Base-by-base conservation (phyloP, 441 rosid genomes). In the Erodium moschatum region DNA sequence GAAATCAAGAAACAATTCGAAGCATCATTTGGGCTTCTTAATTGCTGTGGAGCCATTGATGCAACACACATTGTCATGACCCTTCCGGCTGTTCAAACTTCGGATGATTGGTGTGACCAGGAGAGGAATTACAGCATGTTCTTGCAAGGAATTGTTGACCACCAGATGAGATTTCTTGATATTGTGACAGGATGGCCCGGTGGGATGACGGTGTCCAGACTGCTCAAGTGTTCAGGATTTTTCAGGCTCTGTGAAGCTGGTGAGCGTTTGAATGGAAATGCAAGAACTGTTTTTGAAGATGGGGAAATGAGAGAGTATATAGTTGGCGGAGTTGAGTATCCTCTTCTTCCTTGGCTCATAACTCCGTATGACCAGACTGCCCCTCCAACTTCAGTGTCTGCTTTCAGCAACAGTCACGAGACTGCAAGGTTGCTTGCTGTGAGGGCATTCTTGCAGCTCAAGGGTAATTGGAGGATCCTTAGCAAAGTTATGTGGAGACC, bases 401-500 rank as follows among this genome's bases (percentile, higher is more conserved):
- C 62, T 33, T 90, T 89, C 76, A 86, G 84, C 67, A 67, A 74
- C 2, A 67, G 61, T 71, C 96, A 89, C 65, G 86, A 85, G 80
- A 80, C 76, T 65, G 86, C 91, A 42, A 86, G 96, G 78, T 77
- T 60, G 58, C 85, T 89, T 2, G 97, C 90, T 0, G 85, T 87
- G 72, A 89, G 77, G 50, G 86, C 95, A 18, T 84, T 90, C 78
- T 82, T 80, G 65, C 96, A 89, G 76, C 81, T 88, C 0, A 93
- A 89, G 76, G 97, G 97, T 21, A 87, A 92, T 72, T 89, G 98
- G 97, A 85, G 96, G 77, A 90, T 91, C 60, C 93, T 90, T 40
- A 88, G 84, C 84, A 89, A 89, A 78, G 97, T 93, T 16, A 90
- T 86, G 96, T 89, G 98, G 98, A 88, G 97, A 75, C 98, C 95